Evolutionary conservation across 768 basidiomycete species (phyloP).

Genomic region (Tylopilus cervinicoccineus): DNA sequence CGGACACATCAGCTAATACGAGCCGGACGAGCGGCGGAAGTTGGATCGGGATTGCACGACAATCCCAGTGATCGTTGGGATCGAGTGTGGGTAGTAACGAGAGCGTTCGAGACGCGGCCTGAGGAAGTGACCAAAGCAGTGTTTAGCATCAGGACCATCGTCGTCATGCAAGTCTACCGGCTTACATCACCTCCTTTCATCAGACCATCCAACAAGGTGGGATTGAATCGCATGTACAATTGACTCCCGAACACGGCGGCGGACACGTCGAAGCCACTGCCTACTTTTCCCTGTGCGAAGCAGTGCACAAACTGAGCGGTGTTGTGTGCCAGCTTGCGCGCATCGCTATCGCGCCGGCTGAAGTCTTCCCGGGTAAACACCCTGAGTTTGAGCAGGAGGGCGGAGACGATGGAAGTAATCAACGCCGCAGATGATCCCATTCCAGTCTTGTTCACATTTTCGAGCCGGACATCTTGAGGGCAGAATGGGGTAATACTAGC

Average conservation of each 20-base stretch:
- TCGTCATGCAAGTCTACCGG: not conserved
- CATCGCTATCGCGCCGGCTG: slow-evolving; percentile 38
- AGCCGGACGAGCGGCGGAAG: slow-evolving; percentile 83
- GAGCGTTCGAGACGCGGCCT: slow-evolving; percentile 14
- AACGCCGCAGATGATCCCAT: slow-evolving; percentile 96
- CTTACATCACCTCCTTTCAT: slow-evolving; percentile 26
- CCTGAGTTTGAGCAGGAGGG: slow-evolving; percentile 72
- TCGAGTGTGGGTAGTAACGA: slow-evolving; percentile 52
- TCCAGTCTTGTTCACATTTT: slow-evolving; percentile 95
- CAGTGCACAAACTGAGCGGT: slow-evolving; percentile 94
- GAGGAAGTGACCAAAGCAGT: not conserved
- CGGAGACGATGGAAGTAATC: slow-evolving; percentile 90
- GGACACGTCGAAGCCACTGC: slow-evolving; percentile 95
- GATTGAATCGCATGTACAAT: slow-evolving; percentile 83
- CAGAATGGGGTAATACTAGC: slow-evolving; percentile 72
- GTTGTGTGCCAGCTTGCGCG: slow-evolving; percentile 76
- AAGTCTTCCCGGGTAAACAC: slow-evolving; percentile 55
- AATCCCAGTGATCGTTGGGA: slow-evolving; percentile 66
- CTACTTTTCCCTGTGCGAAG: slow-evolving; percentile 95
- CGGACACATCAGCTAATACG: slow-evolving; percentile 93
- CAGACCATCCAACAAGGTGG: slow-evolving; percentile 34
- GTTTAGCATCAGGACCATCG: slow-evolving; percentile 1
- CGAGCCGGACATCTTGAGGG: slow-evolving; percentile 61
- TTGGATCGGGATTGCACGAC: slow-evolving; percentile 60
- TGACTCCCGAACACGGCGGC: slow-evolving; percentile 95